These are phyloP conservation scores for Sporothrix globosa DNA, from an alignment of 2,329 filamentous ascomycete species.

Conservation along the genomic window DNA sequence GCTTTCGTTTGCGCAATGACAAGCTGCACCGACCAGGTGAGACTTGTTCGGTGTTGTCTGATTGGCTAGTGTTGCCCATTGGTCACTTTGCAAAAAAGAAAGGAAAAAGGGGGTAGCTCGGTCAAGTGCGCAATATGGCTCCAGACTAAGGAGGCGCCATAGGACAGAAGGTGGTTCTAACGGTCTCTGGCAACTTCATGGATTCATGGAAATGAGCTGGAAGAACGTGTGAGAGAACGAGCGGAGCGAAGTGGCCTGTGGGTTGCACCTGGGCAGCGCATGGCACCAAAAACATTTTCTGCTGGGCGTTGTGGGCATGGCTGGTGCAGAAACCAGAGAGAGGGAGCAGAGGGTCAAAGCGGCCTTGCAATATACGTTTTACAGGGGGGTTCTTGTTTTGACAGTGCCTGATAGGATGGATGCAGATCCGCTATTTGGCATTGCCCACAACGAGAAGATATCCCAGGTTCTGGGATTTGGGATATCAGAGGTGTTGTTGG, in stretches of 20 bases:
- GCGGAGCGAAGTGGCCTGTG: background rate
- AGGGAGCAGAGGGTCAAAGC: too few species aligned
- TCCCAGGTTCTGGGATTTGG: background rate
- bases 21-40: background rate
- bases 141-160: background rate
- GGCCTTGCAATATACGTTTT: background rate
- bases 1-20: too few species aligned
- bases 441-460: background rate
- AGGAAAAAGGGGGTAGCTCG: background rate
- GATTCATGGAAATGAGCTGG: background rate
- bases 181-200: constrained; percentile 6
- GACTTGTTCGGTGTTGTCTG: too few species aligned
- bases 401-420: background rate
- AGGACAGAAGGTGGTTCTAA: constrained; percentile 2
- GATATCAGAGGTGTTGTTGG: background rate
- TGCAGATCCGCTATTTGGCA: background rate
- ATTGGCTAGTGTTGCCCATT: too few species aligned
- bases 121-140: background rate
- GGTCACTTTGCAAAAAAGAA: background rate
- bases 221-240: background rate
- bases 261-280: background rate
- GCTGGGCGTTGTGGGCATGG: background rate
- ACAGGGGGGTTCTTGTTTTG: too few species aligned
- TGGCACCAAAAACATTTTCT: constrained; percentile 25
- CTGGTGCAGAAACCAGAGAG: background rate